phyloP scores from a whole-genome alignment of 371 early-diverging fungal genomes.

The Mucor racemosus region DNA sequence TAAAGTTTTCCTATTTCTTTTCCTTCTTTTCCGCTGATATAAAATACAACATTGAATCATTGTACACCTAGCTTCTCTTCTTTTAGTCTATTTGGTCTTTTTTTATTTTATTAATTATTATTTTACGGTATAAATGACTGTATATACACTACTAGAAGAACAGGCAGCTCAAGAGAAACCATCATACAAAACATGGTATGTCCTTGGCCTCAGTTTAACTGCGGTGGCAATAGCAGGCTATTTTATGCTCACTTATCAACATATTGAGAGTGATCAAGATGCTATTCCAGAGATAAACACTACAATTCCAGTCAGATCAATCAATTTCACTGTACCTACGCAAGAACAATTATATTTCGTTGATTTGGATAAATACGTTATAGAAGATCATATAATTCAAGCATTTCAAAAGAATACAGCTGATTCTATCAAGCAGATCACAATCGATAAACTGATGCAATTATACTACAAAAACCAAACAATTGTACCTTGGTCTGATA shows the following conservation, averaged over 20 bases:
- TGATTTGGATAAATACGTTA: conserved; percentile 26
- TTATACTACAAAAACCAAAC: not conserved
- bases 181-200: not conserved
- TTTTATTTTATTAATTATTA: not conserved
- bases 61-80: too few species aligned
- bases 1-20: not conserved
- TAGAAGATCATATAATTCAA: conserved; percentile 24
- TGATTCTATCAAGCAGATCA: not conserved
- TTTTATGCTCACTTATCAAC: not conserved
- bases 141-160: conserved; percentile 2
- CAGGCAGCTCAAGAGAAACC: not conserved
- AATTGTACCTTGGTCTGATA: conserved; percentile 10
- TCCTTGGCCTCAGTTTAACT: not conserved
- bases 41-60: too few species aligned
- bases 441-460: not conserved
- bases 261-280: not conserved
- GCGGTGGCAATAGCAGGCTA: not conserved
- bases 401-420: not conserved
- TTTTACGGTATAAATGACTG: not conserved
- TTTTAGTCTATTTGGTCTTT: not conserved
- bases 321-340: conserved; percentile 16
- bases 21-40: not conserved
- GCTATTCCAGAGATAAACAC: not conserved
- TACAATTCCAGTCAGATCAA: conserved; percentile 7
- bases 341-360: conserved; percentile 12